These are phyloP conservation scores for Elsinoe ampelina DNA, from an alignment of 2,329 filamentous ascomycete species.

Conservation along the genomic window DNA sequence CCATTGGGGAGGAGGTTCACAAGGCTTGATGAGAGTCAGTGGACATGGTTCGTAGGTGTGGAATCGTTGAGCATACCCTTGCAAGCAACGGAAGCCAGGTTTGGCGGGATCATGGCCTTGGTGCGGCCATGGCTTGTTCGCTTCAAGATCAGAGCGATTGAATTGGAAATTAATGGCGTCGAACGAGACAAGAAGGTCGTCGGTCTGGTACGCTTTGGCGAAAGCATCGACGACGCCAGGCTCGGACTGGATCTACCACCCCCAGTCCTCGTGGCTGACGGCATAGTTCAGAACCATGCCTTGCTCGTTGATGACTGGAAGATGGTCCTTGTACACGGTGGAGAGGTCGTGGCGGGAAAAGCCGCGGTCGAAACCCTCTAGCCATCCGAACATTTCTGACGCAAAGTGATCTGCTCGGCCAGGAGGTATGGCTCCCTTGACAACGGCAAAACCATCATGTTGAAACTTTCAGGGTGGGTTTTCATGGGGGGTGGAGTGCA, in stretches of 20 bases:
- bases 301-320: slow-evolving; percentile 30
- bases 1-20: slow-evolving; percentile 37
- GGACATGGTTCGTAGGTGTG: slow-evolving; percentile 27
- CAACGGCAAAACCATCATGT: slow-evolving; percentile 37
- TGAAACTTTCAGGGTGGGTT: slow-evolving; percentile 14
- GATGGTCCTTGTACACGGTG: slow-evolving; percentile 30
- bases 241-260: slow-evolving; percentile 33
- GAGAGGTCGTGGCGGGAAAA: slow-evolving; percentile 21
- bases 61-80: slow-evolving; percentile 26
- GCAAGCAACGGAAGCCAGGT: slow-evolving; percentile 42
- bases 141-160: slow-evolving; percentile 22
- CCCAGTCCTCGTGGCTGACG: slow-evolving; percentile 33
- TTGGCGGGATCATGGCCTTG: slow-evolving; percentile 30
- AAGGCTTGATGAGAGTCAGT: slow-evolving; percentile 27
- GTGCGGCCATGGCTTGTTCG: slow-evolving; percentile 30
- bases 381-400: slow-evolving; percentile 22
- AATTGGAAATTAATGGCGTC: slow-evolving; percentile 34
- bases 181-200: slow-evolving; percentile 31
- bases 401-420: slow-evolving; percentile 33
- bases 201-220: slow-evolving; percentile 28
- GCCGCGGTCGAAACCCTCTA: slow-evolving; percentile 24
- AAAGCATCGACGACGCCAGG: slow-evolving; percentile 32
- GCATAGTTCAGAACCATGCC: slow-evolving; percentile 27
- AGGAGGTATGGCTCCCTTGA: slow-evolving; percentile 38
- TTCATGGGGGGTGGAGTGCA: too few relatives aligned